phyloP scores from a whole-genome alignment of 2,329 filamentous ascomycete genomes.

The Ascochyta clinopodiicola region DNA sequence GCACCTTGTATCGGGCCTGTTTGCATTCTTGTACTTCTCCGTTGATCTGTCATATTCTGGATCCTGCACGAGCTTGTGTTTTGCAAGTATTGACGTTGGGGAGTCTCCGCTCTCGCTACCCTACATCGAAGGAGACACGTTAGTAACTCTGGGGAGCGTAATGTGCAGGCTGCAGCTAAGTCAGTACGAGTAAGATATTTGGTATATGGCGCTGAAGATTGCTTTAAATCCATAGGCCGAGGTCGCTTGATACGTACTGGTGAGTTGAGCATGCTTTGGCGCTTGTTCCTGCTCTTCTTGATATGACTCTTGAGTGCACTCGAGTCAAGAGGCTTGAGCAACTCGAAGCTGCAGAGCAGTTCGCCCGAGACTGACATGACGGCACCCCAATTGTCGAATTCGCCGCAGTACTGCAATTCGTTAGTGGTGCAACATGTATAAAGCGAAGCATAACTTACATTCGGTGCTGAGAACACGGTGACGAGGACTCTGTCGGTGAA shows the following conservation, averaged over 20 bases:
- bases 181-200: constrained; percentile 41
- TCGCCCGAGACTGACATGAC: constrained; percentile 98
- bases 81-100: constrained; percentile 23
- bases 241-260: constrained; percentile 69
- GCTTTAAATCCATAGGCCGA: constrained; percentile 14
- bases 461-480: constrained; percentile 96
- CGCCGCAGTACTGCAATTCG: constrained; percentile 82
- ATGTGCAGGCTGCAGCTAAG: constrained; percentile 52
- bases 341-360: constrained; percentile 93
- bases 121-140: constrained; percentile 33
- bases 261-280: constrained; percentile 94
- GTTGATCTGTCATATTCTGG: constrained; percentile 3
- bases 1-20: constrained; percentile 2
- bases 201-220: constrained; percentile 34
- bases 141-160: constrained; percentile 61
- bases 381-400: constrained; percentile 99
- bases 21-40: constrained; percentile 14
- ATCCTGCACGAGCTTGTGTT: background rate
- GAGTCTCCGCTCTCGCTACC: constrained; percentile 23
- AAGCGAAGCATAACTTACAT: constrained; percentile 68
- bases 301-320: constrained; percentile 97
- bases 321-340: constrained; percentile 94
- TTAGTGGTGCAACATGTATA: constrained; percentile 23
- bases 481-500: constrained; percentile 95
- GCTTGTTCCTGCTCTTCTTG: constrained; percentile 95